Conservation (phyloP, 352 stramenopile species). For the Globisporangium viniferum region DNA sequence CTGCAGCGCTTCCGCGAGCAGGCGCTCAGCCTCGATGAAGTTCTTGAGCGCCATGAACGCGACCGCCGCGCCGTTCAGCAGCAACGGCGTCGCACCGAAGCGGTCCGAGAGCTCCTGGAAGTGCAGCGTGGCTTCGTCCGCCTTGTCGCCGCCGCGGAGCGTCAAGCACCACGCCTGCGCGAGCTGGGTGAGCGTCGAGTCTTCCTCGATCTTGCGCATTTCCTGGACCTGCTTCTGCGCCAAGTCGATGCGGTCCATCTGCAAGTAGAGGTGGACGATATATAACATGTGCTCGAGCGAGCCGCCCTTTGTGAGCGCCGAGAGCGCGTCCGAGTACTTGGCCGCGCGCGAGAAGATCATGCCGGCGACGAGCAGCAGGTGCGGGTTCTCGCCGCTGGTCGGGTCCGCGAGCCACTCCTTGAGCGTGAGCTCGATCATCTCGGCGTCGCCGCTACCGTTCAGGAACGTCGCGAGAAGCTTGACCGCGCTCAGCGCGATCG, state of each 20-base stretch:
- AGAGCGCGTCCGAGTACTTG: constrained; percentile 93
- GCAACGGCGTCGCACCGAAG: constrained; percentile 89
- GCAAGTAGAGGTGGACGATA: constrained; percentile 84
- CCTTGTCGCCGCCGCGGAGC: constrained; percentile 78
- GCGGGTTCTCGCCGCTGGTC: constrained; percentile 79
- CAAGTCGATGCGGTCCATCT: constrained; percentile 94
- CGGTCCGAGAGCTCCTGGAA: constrained; percentile 93
- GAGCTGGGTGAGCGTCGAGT: constrained; percentile 95
- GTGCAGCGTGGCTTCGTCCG: constrained; percentile 90
- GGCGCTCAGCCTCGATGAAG: constrained; percentile 86
- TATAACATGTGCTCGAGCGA: constrained; percentile 94
- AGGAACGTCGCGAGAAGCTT: constrained; percentile 87
- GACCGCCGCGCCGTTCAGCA: constrained; percentile 91
- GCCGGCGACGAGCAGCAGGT: constrained; percentile 91
- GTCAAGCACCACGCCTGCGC: constrained; percentile 87
- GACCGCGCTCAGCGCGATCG: constrained; percentile 79
- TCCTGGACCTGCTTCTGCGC: constrained; percentile 85
- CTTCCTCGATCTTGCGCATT: constrained; percentile 93
- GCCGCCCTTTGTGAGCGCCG: constrained; percentile 85
- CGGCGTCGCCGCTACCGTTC: constrained; percentile 56
- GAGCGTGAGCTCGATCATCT: constrained; percentile 91
- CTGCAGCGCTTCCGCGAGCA: constrained; percentile 86
- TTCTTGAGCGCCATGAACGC: constrained; percentile 92
- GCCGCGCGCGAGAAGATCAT: constrained; percentile 92
- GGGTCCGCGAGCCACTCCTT: constrained; percentile 87